Percentiles rank a stretch among this genome's conserved stretches.
phyloP scores from a whole-genome alignment of 2,329 filamentous ascomycete genomes.

The Pseudodiploospora longispora region DNA sequence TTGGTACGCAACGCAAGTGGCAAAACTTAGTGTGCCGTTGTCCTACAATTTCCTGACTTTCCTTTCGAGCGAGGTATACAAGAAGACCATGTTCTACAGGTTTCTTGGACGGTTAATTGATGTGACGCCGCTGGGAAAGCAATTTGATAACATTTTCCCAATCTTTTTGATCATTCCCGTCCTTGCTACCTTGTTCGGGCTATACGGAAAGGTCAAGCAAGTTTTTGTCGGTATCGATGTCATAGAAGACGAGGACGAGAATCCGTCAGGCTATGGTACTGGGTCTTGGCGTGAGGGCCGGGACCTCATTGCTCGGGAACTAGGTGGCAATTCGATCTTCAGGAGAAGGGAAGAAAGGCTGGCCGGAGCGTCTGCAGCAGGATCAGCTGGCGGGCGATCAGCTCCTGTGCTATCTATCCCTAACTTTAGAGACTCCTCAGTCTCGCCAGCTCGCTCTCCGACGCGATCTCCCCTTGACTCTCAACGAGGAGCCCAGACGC shows the following conservation, averaged over 20 bases:
- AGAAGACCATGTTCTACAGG: constrained; percentile 73
- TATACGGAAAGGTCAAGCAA: constrained; percentile 75
- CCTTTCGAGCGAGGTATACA: constrained; percentile 62
- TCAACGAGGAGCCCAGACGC: constrained; percentile 21
- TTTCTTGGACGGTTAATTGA: constrained; percentile 81
- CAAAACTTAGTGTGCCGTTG: constrained; percentile 83
- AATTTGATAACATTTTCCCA: constrained; percentile 85
- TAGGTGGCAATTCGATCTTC: constrained; percentile 54
- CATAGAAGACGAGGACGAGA: constrained; percentile 65
- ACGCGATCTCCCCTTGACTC: constrained; percentile 22
- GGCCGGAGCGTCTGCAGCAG: constrained; percentile 14
- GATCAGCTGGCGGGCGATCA: constrained; percentile 23
- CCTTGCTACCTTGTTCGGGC: constrained; percentile 74
- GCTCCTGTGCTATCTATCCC: constrained; percentile 43
- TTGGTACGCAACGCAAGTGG: constrained; percentile 92
- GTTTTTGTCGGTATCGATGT: constrained; percentile 70
- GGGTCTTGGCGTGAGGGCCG: constrained; percentile 88
- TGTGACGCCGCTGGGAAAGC: constrained; percentile 70
- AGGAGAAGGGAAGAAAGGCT: constrained; percentile 39
- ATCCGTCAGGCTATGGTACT: constrained; percentile 58
- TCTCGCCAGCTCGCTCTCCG: constrained; percentile 33
- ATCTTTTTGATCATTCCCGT: constrained; percentile 82
- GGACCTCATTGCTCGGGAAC: constrained; percentile 80
- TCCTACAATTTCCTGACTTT: constrained; percentile 97
- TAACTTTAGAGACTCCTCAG: constrained; percentile 25